Conservation (phyloP, 2,329 filamentous ascomycete species). For the Sporothrix luriei region DNA sequence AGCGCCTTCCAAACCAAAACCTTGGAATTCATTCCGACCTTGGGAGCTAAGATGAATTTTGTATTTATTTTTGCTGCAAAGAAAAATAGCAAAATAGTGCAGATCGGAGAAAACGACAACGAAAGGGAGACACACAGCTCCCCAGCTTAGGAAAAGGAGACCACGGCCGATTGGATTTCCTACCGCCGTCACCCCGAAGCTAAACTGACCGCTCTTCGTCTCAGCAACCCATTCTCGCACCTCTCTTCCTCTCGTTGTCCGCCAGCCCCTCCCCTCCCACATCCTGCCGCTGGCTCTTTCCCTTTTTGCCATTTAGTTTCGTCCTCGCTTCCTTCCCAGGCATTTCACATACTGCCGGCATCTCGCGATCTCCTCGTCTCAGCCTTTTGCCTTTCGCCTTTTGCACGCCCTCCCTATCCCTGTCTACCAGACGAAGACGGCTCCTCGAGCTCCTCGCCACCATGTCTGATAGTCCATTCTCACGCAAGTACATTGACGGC, state of each 20-base stretch:
- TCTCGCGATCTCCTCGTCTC: constrained; percentile 15
- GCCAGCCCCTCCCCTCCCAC: constrained; percentile 23
- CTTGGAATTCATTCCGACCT: constrained; percentile 6
- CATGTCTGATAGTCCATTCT: constrained; percentile 51
- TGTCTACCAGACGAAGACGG: background rate
- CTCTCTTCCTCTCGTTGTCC: constrained; percentile 16
- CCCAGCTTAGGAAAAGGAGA: constrained; percentile 18
- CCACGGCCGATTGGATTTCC: constrained; percentile 24
- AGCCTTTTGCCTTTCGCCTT: no score
- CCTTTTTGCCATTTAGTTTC: background rate
- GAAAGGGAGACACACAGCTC: constrained; percentile 1
- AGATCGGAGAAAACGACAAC: background rate
- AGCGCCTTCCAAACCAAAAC: constrained; percentile 14
- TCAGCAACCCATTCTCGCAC: constrained; percentile 19
- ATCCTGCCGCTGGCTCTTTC: background rate
- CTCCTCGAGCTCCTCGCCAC: constrained; percentile 20
- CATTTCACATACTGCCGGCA: constrained; percentile 6
- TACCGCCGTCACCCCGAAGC: constrained; percentile 28
- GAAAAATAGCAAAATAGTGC: background rate
- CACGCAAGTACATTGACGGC: constrained; percentile 71
- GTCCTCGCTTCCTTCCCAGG: background rate
- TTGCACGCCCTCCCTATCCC: background rate
- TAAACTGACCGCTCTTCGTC: constrained; percentile 8
- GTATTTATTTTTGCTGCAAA: constrained; percentile 5
- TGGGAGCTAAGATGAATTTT: constrained; percentile 22